A percentile compares a stretch with the other conserved stretches of the same genome.
Evolutionary conservation across 2,329 filamentous ascomycete genomes (phyloP).

Genomic region (Penicillium sp.): DNA sequence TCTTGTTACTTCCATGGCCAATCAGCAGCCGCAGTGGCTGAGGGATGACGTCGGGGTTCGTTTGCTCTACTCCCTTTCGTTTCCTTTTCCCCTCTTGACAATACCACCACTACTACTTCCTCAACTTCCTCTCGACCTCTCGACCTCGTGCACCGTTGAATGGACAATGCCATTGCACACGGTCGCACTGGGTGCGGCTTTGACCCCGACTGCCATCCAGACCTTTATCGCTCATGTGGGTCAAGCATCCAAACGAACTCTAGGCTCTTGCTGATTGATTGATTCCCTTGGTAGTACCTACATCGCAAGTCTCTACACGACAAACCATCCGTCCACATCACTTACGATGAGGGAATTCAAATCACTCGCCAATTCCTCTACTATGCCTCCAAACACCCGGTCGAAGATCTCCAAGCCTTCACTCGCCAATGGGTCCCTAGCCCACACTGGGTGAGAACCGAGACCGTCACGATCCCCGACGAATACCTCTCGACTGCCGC

Average conservation of each 20-base stretch:
- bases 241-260: slow-evolving; percentile 17
- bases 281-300: slow-evolving; percentile 66
- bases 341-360: slow-evolving; percentile 90
- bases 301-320: slow-evolving; percentile 75
- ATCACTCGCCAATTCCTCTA: slow-evolving; percentile 84
- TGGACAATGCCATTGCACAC: slow-evolving; percentile 71
- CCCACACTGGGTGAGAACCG: slow-evolving; percentile 83
- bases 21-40: not conserved
- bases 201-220: slow-evolving; percentile 84
- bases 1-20: not conserved
- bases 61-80: not conserved
- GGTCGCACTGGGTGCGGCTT: slow-evolving; percentile 77
- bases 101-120: not conserved
- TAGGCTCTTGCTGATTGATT: slow-evolving; percentile 9
- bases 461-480: slow-evolving; percentile 68
- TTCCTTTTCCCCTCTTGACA: no score
- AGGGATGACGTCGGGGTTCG: not conserved
- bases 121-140: not conserved
- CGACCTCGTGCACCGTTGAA: not conserved
- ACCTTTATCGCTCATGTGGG: slow-evolving; percentile 85
- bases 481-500: slow-evolving; percentile 70
- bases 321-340: slow-evolving; percentile 86
- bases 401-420: slow-evolving; percentile 92
- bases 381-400: slow-evolving; percentile 84
- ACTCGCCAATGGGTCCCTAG: slow-evolving; percentile 89